Conservation (phyloP, 2,329 filamentous ascomycete species). For the Fusarium sp. region DNA sequence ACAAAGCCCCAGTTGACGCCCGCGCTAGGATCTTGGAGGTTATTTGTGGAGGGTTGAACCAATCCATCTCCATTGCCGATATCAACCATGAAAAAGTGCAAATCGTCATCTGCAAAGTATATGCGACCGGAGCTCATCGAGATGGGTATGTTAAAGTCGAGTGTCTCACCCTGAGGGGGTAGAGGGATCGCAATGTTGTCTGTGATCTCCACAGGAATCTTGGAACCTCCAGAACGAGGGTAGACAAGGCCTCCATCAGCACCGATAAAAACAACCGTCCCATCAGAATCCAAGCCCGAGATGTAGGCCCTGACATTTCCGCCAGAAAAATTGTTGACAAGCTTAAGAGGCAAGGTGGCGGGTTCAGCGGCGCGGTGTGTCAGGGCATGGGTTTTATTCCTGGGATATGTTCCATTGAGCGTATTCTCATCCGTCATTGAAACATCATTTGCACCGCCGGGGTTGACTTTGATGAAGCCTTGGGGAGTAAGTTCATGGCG, state of each 20-base stretch:
- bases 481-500: slow-evolving; percentile 23
- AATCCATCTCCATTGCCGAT: slow-evolving; percentile 50
- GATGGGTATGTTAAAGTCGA: slow-evolving; percentile 55
- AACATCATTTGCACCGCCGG: slow-evolving; percentile 49
- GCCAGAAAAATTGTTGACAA: slow-evolving; percentile 59
- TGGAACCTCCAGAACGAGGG: slow-evolving; percentile 53
- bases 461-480: slow-evolving; percentile 48
- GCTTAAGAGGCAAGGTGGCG: slow-evolving; percentile 43
- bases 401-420: slow-evolving; percentile 52
- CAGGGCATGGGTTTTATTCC: slow-evolving; percentile 17
- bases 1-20: slow-evolving; percentile 63
- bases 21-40: slow-evolving; percentile 57
- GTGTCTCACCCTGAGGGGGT: slow-evolving; percentile 50
- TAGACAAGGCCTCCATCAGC: slow-evolving; percentile 57
- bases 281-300: slow-evolving; percentile 56
- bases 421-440: slow-evolving; percentile 54
- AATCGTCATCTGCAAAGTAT: slow-evolving; percentile 58
- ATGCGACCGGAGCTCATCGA: slow-evolving; percentile 57
- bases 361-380: slow-evolving; percentile 5
- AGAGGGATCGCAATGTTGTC: slow-evolving; percentile 59
- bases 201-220: slow-evolving; percentile 51
- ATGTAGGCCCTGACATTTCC: slow-evolving; percentile 59
- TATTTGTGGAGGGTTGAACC: slow-evolving; percentile 62
- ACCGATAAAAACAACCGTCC: slow-evolving; percentile 57
- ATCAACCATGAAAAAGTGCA: slow-evolving; percentile 57